phyloP scores from a whole-genome alignment of 2,329 filamentous ascomycete genomes.

The Cladosporium austrohemisphaericum region DNA sequence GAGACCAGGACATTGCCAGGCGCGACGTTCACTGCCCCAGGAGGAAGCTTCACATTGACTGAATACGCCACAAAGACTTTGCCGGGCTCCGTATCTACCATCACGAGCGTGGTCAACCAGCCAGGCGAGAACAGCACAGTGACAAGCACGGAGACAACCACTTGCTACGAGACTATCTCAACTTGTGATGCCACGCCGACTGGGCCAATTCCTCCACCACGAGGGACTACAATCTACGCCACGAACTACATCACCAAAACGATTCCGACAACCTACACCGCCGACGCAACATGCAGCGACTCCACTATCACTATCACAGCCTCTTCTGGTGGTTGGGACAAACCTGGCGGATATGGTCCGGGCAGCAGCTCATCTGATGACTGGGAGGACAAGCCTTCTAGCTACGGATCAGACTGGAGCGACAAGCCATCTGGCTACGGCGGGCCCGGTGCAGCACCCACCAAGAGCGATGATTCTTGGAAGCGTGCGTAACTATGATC shows the following conservation, averaged over 20 bases:
- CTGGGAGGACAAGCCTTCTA: background rate
- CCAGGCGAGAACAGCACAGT: background rate
- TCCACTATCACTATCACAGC: background rate
- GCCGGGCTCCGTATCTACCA: background rate
- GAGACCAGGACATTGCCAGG: background rate
- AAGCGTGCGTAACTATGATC: background rate
- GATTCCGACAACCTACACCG: background rate
- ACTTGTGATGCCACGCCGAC: background rate
- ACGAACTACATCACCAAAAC: conserved; percentile 3
- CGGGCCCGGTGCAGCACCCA: background rate
- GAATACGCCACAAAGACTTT: conserved; percentile 1
- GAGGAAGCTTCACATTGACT: background rate
- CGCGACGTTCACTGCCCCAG: background rate
- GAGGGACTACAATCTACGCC: background rate
- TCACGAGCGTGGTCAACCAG: background rate
- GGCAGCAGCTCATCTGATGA: background rate
- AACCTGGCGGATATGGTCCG: background rate
- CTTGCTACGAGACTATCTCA: conserved; percentile 9
- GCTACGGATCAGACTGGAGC: background rate
- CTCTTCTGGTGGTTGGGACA: background rate
- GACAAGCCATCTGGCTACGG: background rate
- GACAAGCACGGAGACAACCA: conserved; percentile 2
- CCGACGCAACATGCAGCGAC: background rate
- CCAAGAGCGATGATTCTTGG: background rate
- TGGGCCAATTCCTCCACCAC: background rate